These are phyloP conservation scores for Omphalotus guepiniiformis DNA, from an alignment of 768 basidiomycete species.

Conservation along the genomic window DNA sequence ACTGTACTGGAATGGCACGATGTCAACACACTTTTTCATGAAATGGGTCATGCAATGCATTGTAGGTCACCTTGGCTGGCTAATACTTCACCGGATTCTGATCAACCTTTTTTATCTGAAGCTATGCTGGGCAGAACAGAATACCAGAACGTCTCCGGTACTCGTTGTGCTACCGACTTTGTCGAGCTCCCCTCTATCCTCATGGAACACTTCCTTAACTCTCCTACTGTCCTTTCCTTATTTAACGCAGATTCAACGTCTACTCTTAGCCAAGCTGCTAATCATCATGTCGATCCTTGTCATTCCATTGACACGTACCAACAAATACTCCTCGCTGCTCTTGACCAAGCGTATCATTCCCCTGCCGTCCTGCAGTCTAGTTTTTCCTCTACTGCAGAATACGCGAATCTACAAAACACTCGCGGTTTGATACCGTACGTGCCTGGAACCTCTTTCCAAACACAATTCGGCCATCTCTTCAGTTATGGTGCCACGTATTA, in stretches of 20 bases:
- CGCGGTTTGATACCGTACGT: slow-evolving; percentile 84
- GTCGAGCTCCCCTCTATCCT: slow-evolving; percentile 97
- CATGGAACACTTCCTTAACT: slow-evolving; percentile 96
- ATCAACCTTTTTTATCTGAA: slow-evolving; percentile 25
- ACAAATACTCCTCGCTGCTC: slow-evolving; percentile 82
- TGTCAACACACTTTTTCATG: slow-evolving; percentile 92
- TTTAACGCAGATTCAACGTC: slow-evolving; percentile 56
- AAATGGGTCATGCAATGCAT: slow-evolving; percentile 99
- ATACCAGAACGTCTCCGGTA: slow-evolving; percentile 97
- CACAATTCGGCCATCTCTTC: slow-evolving; percentile 92
- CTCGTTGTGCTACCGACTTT: slow-evolving; percentile 96
- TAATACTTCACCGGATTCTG: not conserved
- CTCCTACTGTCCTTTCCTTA: slow-evolving; percentile 76
- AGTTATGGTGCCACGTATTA: slow-evolving; percentile 99
- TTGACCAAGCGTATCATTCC: slow-evolving; percentile 93
- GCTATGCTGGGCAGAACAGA: slow-evolving; percentile 98
- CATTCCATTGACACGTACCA: slow-evolving; percentile 84
- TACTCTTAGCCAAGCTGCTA: slow-evolving; percentile 43
- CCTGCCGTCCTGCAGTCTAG: slow-evolving; percentile 42
- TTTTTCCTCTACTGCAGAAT: slow-evolving; percentile 72
- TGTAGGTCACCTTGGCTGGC: slow-evolving; percentile 56
- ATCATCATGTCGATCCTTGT: slow-evolving; percentile 73
- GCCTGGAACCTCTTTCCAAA: slow-evolving; percentile 86
- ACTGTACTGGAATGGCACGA: slow-evolving; percentile 88
- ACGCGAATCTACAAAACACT: slow-evolving; percentile 57